Percentiles rank a stretch among this genome's conserved stretches.
These are phyloP conservation scores for Daedaleopsis sinensis DNA, from an alignment of 768 basidiomycete species.

Conservation along the genomic window DNA sequence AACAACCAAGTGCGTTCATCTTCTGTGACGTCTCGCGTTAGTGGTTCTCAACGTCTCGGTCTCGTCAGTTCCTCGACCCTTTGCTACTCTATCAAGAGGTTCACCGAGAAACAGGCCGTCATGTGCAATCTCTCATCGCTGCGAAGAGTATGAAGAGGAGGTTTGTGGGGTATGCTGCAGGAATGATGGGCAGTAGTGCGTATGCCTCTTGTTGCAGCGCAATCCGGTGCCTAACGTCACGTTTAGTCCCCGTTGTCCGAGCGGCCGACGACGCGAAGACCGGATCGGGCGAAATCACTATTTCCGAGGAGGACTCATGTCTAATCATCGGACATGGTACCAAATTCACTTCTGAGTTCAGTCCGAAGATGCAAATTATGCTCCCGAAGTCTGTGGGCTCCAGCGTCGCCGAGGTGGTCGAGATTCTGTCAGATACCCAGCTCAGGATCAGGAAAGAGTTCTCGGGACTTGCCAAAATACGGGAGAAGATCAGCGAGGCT, in stretches of 20 bases:
- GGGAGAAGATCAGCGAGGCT: constrained; percentile 67
- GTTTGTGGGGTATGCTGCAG: constrained; percentile 82
- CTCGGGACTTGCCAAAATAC: constrained; percentile 63
- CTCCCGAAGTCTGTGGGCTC: constrained; percentile 81
- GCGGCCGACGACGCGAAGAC: constrained; percentile 84
- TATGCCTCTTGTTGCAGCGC: constrained; percentile 4
- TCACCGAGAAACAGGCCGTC: constrained; percentile 77
- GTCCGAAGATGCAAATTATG: constrained; percentile 82
- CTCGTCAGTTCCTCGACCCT: constrained; percentile 85
- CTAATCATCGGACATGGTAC: constrained; percentile 85
- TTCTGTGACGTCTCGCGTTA: constrained; percentile 65
- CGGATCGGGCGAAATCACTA: constrained; percentile 70
- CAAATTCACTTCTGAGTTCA: constrained; percentile 66
- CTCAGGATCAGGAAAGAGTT: constrained; percentile 87
- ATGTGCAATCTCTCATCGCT: constrained; percentile 86
- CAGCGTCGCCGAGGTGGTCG: constrained; percentile 78
- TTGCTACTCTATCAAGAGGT: constrained; percentile 78
- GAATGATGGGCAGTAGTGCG: constrained; percentile 85
- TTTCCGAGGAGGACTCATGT: constrained; percentile 78
- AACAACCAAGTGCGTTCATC: constrained; percentile 28
- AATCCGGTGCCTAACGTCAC: background rate
- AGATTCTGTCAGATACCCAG: constrained; percentile 88
- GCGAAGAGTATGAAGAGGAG: constrained; percentile 85
- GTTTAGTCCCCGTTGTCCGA: constrained; percentile 86
- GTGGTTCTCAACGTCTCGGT: background rate